Evolutionary conservation across 169 alveolate genomes (phyloP), one percentile per base, ranked within the genome.

Genomic region (Eimeria necatrix): DNA sequence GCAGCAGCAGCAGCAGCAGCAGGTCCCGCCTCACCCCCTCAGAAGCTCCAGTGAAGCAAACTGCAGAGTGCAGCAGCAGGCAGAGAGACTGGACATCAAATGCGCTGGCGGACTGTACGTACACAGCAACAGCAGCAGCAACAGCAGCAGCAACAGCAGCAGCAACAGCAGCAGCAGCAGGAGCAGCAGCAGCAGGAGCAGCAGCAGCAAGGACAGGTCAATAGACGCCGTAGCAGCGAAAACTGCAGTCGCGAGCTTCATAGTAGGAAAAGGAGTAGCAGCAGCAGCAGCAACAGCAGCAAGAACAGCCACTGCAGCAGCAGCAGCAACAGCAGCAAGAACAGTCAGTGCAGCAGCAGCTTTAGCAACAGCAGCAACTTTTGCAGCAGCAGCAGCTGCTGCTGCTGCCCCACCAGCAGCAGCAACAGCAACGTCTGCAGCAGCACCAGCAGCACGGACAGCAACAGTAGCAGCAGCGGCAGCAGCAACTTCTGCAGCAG

Each of bases 81-180:
- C 94, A 88, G 26, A 88, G 86, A 4, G 94, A 80, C 86, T 88
- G 94, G 20, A 20, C 52, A 59, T 88, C 94, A 68, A 88, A 88
- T 8, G 86, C 61, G 74, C 56, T 56, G n/a, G 22, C 80, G n/a
- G n/a, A 41, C 94, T 70, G 83, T 10, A 41, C 52, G 51, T 12
- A 85, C 46, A 59, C 46, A 16, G 10, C 51, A 9, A 26, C 24
- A 8, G 18, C 32, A 70, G 8, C 7, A 8, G 18, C 80, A 24
- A 20, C 46, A 24, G 46, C 80, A 70, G 49, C 80, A n/a, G 8
- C 80, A n/a, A n/a, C 80, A 74, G 6, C 86, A 7, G 86, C 51
- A 41, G 22, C n/a, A 8, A 22, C 41, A n/a, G 81, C 24, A 70
- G 41, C 41, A 76, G 26, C 7, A 76, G 86, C 64, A 56, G 64